Conservation (phyloP, 192 early-diverging fungal genomes). For the Geosiphon pyriformis region DNA sequence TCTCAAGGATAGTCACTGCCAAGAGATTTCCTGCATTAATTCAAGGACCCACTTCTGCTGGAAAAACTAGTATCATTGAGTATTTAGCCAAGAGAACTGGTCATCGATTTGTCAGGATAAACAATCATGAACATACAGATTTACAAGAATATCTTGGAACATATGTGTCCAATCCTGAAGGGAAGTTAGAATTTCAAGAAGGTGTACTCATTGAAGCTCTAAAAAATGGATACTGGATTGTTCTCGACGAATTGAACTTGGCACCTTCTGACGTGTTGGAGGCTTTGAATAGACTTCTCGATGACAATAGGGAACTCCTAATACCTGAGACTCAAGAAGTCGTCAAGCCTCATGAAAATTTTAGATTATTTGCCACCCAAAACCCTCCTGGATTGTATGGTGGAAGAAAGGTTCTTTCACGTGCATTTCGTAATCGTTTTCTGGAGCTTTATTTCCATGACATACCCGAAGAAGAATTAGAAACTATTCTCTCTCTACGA, state of each 20-base stretch:
- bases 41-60: conserved; percentile 96
- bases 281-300: conserved; percentile 92
- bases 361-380: conserved; percentile 99
- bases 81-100: conserved; percentile 86
- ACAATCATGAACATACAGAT: conserved; percentile 99
- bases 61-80: conserved; percentile 98
- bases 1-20: conserved; percentile 89
- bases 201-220: conserved; percentile 92
- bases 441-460: conserved; percentile 96
- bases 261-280: conserved; percentile 98
- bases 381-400: conserved; percentile 98
- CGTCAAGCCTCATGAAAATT: conserved; percentile 89
- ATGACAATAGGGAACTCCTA: conserved; percentile 95
- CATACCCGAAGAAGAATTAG: conserved; percentile 88
- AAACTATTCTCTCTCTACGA: conserved; percentile 78
- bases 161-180: conserved; percentile 78
- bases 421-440: conserved; percentile 97
- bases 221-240: conserved; percentile 94
- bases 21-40: conserved; percentile 90
- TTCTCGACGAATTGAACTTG: conserved; percentile 97
- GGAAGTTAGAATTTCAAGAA: conserved; percentile 90
- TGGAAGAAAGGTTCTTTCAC: conserved; percentile 90
- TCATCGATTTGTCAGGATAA: conserved; percentile 95
- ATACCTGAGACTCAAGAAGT: conserved; percentile 95
- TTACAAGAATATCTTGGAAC: conserved; percentile 96